Evolutionary conservation across 2,329 filamentous ascomycete genomes (phyloP), one percentile per base, ranked within the genome.

Genomic region (Tolypocladium capitatum): DNA sequence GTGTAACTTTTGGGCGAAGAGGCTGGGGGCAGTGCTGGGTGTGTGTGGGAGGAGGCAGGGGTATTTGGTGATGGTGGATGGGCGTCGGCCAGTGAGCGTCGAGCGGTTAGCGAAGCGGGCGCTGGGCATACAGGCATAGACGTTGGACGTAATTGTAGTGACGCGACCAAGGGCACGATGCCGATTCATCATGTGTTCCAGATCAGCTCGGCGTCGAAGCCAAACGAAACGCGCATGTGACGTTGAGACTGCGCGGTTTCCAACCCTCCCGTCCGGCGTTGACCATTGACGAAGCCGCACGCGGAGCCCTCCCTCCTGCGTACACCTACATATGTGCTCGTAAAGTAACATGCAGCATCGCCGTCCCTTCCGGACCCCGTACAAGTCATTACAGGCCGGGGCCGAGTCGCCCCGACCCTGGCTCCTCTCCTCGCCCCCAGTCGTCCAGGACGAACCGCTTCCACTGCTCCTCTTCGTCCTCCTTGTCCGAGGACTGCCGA

Each of bases 1-100:
- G 46, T 49, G 49, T 52, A 49, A 41, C 38, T 4, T 18, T 41
- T 24, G 38, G 38, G 38, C 38, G 24, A 16, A 30, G 38, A 41
- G 16, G 38, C 24, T 24, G 21, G 38, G 38, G 38, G 38, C 38
- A 41, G 38, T 41, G 38, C 24, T 41, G 16, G 16, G 24, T 13
- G 9, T 28, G 38, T 18, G 38, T 14, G 38, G 38, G 18, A 8
- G 16, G 5, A 16, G 38, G 24, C 24, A 27, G 38, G 38, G 38
- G 38, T 28, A 2, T 5, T n/a, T 9, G 24, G 38, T 9, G 16
- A 41, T 30, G 38, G 4, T 8, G 11, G 8, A 13, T 24, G 24
- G 38, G 38, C 38, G 24, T 18, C 16, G 38, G 5, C 38, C 38
- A 41, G 24, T 41, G 24, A 30, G 38, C 38, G 24, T 11, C 24